Evolutionary conservation across 768 basidiomycete genomes (phyloP), one percentile per base, ranked within the genome.

Genomic region (Tylopilus plumbeoviolaceoides): DNA sequence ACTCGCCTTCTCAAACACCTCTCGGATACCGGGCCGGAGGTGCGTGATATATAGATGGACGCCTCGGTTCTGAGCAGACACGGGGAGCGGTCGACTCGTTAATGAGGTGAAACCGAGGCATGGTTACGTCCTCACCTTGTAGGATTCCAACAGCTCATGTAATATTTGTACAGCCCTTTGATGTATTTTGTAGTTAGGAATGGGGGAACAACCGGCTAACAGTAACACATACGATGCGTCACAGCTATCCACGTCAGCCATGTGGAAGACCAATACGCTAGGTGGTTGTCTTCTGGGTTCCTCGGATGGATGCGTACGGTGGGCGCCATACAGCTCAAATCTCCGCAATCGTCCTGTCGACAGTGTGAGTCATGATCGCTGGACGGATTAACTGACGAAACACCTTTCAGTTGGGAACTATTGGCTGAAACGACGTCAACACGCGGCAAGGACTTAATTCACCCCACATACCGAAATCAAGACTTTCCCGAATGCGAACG

Each of bases 351-450:
- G 87, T 68, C 87, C 93, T 88, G 50, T 36, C 9, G 31, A 15
- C 9, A 17, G 41, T 38, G 36, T 65, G 21, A 54, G 49, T 53
- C 12, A 14, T 35, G 5, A 14, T 9, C 12, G 4, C 11, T 31
- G 33, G 17, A 28, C 9, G 30, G 18, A 25, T 17, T 1, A 20
- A 21, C 39, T 44, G 15, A 43, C 33, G 38, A 39, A 14, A 27
- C 14, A 56, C 87, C 94, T 75, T 98, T 98, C 20, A 99, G 73
- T 63, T 95, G 93, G 33, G 93, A 89, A 20, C 95, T 95, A 66
- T 99, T 99, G 12, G 95, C 94, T 89, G 47, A 40, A 48, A 18
- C 21, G 50, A 44, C 42, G 14, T 60, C 31, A 55, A 47, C 23
- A 40, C 45, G 9, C 12, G 18, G 27, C 47, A 3, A n/a, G 28